phyloP scores from a whole-genome alignment of 2,329 filamentous ascomycete species.

The Aspergillus sp. region DNA sequence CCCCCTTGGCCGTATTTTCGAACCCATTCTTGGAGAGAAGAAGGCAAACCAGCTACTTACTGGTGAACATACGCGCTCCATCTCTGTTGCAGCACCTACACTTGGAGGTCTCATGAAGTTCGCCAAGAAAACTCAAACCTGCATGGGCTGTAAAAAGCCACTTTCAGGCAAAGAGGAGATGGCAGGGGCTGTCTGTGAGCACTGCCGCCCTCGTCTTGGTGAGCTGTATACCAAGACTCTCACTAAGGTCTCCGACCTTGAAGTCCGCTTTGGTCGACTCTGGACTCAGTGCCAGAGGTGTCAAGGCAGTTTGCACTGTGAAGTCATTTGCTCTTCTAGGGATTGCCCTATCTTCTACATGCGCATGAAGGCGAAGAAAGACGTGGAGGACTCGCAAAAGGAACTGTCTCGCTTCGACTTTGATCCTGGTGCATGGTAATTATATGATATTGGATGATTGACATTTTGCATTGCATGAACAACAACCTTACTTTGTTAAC shows the following conservation, averaged over 20 bases:
- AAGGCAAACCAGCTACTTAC: slow-evolving; percentile 81
- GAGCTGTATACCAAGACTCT: slow-evolving; percentile 93
- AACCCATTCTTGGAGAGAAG: slow-evolving; percentile 91
- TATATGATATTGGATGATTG: slow-evolving; percentile 10
- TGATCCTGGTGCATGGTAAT: slow-evolving; percentile 67
- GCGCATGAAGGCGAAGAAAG: slow-evolving; percentile 99
- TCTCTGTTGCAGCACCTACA: slow-evolving; percentile 85
- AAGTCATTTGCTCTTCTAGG: slow-evolving; percentile 93
- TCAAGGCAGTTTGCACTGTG: slow-evolving; percentile 95
- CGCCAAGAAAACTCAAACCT: slow-evolving; percentile 93
- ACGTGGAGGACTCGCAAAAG: slow-evolving; percentile 89
- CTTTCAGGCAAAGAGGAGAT: slow-evolving; percentile 73
- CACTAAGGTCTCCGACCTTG: slow-evolving; percentile 82
- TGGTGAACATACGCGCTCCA: slow-evolving; percentile 90
- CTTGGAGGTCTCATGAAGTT: slow-evolving; percentile 98
- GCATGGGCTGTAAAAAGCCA: slow-evolving; percentile 98
- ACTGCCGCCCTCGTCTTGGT: slow-evolving; percentile 78
- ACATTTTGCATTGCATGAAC: neutral
- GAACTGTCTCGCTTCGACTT: slow-evolving; percentile 86
- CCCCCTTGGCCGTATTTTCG: slow-evolving; percentile 90
- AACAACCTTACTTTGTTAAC: no score
- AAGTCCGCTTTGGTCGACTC: slow-evolving; percentile 83
- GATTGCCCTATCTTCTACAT: slow-evolving; percentile 99
- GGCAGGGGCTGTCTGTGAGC: slow-evolving; percentile 78
- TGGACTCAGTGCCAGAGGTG: slow-evolving; percentile 99